Base-by-base conservation (phyloP, 208 protist species). In the Tritrichomonas foetus region DNA sequence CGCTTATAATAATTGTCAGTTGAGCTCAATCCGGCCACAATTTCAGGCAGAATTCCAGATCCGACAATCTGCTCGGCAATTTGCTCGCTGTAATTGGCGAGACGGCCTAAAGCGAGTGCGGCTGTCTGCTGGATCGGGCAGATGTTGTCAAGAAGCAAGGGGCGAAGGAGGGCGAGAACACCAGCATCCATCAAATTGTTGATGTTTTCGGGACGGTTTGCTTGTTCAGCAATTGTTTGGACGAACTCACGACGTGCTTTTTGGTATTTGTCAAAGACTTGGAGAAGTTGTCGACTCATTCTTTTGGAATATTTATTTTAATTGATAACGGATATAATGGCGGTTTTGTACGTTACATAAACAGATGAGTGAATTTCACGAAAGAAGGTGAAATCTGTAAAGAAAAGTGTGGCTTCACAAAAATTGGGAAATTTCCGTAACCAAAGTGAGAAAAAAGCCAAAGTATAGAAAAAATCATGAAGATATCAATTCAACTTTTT, bases 71-170 rank as follows among this genome's bases (percentile, higher is more conserved):
- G 97, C 95, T 99, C 98, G 1, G 98, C 98, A 36, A 99, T 97
- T 95, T 98, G 97, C 94, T 99, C 98, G 94, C 96, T 98, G 95
- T 98, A 98, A 95, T 98, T 99, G 22, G 98, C 98, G 57, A 99
- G 97, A 27, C 98, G 96, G n/a, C 98, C 98, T 33, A 99, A 96
- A 27, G 98, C 98, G 14, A 99, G 95, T n/a, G 98, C 98, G 27
- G 98, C 98, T n/a, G 96, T 97, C 96, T 99, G 98, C 96, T 99
- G 98, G 66, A 99, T 98, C 25, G 97, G 98, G n/a, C 98, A 97
- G 53, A 99, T 98, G 93, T 95, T 97, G 96, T 99, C 98, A 25
- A 99, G 95, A 69, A 99, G 95, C 20, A 99, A 96, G 9, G 98
- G 98, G 16, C 98, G 97, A n/a, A 99, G 97, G 55, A 99, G 96